Evolutionary conservation across 345 rosid genomes (phyloP).

Genomic region (Mangifera indica): DNA sequence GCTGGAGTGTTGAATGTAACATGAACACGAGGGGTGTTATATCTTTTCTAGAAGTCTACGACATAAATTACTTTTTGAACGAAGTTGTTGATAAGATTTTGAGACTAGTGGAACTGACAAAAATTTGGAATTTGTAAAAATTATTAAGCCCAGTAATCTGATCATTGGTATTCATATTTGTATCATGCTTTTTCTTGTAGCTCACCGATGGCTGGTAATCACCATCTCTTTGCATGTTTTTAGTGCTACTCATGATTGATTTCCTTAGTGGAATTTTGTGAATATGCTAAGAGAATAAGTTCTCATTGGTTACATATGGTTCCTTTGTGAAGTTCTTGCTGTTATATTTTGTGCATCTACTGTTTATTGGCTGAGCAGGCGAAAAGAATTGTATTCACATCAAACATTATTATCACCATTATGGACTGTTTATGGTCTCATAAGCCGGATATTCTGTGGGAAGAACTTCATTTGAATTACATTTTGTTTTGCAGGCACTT

Average conservation of each 20-base stretch:
- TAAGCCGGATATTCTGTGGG: neutral
- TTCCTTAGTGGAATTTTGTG: neutral
- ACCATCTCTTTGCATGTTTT: neutral
- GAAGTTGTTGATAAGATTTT: too few relatives aligned
- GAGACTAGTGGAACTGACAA: too few relatives aligned
- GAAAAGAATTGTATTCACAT: neutral
- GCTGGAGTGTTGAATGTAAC: too few relatives aligned
- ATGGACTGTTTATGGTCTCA: neutral
- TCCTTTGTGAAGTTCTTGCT: neutral
- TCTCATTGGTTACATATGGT: neutral
- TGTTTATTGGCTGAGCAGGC: neutral
- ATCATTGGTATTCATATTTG: neutral
- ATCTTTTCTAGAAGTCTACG: too few relatives aligned
- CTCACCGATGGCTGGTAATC: neutral
- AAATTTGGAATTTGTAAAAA: too few relatives aligned
- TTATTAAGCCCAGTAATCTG: too few relatives aligned
- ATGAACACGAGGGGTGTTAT: too few relatives aligned
- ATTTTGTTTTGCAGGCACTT: constrained; percentile 59
- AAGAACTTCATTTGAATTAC: neutral
- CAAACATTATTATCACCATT: neutral
- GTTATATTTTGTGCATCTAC: neutral
- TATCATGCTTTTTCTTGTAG: neutral
- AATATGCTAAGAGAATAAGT: neutral
- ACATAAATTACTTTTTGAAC: too few relatives aligned
- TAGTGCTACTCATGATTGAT: neutral